Evolutionary conservation across 1,139 yeast genomes (phyloP).

Genomic region (Protomyces pachydermus): DNA sequence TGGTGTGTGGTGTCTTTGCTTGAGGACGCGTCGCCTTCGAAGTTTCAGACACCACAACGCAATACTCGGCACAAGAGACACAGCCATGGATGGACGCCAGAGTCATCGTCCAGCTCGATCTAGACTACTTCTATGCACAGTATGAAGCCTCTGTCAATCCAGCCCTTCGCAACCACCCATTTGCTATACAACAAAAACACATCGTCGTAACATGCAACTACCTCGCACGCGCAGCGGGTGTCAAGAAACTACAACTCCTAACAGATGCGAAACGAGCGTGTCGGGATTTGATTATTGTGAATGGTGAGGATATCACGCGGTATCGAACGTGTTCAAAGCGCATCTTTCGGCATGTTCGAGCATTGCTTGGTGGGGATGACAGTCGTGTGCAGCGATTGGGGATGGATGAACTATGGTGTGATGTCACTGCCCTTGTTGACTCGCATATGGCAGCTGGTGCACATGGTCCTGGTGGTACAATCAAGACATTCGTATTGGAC

Average conservation of each 20-base stretch:
- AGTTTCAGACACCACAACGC: background rate
- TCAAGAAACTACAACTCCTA: conserved; percentile 37
- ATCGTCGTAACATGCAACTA: conserved; percentile 41
- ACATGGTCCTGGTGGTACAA: background rate
- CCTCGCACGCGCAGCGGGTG: conserved; percentile 39
- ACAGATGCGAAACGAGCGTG: conserved; percentile 34
- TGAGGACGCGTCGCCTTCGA: conserved; percentile 1
- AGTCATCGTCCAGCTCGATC: conserved; percentile 23
- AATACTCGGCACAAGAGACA: background rate
- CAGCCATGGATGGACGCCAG: background rate
- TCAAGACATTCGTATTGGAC: background rate
- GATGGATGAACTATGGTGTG: conserved; percentile 41
- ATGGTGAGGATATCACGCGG: conserved; percentile 40
- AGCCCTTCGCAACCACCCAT: conserved; percentile 36
- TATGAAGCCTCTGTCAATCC: conserved; percentile 38
- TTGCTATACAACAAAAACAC: conserved; percentile 40
- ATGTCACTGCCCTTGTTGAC: conserved; percentile 33
- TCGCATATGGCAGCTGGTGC: background rate
- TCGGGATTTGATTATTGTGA: conserved; percentile 38
- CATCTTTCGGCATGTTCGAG: conserved; percentile 36
- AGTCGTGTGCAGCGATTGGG: conserved; percentile 40
- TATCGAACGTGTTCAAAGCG: conserved; percentile 40
- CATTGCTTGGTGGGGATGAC: conserved; percentile 32
- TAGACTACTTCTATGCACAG: conserved; percentile 26
- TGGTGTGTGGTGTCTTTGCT: background rate